Evolutionary conservation across 148 eudicot genomes (phyloP).

Genomic region (Diospyros kaki): DNA sequence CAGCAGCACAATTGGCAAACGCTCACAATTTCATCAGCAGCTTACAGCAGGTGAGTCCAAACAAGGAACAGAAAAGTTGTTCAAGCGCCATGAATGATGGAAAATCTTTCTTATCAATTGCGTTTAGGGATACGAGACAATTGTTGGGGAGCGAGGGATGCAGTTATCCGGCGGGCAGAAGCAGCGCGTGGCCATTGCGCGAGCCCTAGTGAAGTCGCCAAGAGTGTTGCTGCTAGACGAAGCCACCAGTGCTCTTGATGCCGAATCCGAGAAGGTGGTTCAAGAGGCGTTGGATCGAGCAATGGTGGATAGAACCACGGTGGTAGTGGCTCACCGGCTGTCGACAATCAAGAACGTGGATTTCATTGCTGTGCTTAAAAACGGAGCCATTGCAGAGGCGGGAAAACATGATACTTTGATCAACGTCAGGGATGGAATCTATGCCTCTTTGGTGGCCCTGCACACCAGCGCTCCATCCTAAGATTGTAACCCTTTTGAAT

Average conservation of each 20-base stretch:
- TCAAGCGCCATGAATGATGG: no score
- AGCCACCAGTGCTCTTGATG: slow-evolving; percentile 80
- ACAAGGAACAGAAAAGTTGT: no score
- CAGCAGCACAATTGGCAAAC: slow-evolving; percentile 68
- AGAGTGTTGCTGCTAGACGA: slow-evolving; percentile 62
- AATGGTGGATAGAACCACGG: slow-evolving; percentile 64
- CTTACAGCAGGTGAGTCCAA: slow-evolving; percentile 44
- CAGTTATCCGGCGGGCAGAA: slow-evolving; percentile 80
- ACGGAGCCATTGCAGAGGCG: slow-evolving; percentile 65
- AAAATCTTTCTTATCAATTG: neutral
- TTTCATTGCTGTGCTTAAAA: slow-evolving; percentile 56
- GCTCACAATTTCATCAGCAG: slow-evolving; percentile 70
- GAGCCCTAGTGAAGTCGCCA: slow-evolving; percentile 66
- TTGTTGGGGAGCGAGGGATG: slow-evolving; percentile 71
- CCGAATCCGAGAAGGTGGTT: slow-evolving; percentile 66
- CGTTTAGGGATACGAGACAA: slow-evolving; percentile 62
- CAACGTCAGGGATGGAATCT: slow-evolving; percentile 47
- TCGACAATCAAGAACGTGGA: slow-evolving; percentile 67
- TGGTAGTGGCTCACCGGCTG: slow-evolving; percentile 63
- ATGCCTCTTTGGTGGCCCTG: slow-evolving; percentile 57
- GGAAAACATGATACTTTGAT: slow-evolving; percentile 60
- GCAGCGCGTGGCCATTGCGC: slow-evolving; percentile 75
- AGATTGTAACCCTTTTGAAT: neutral
- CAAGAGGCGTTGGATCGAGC: slow-evolving; percentile 63
- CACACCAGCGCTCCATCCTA: slow-evolving; percentile 37